Base-by-base conservation (phyloP, 2,329 filamentous ascomycete genomes). In the Exophiala lecanii-corni region DNA sequence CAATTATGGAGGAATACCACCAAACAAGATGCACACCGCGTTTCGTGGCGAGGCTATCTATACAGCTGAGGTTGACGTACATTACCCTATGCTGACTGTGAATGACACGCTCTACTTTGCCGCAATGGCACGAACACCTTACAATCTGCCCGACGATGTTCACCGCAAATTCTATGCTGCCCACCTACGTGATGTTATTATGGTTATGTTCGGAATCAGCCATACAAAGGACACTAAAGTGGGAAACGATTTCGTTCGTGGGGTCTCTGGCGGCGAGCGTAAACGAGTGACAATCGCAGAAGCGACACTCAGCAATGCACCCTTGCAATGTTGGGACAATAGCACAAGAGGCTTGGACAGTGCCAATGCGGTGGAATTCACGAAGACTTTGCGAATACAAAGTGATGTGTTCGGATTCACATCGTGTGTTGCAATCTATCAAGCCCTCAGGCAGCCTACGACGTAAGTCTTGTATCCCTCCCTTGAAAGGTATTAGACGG, bases 141-240 rank as follows among this genome's bases (percentile, higher is more conserved):
- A 18, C 3, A 19, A 10, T 21, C 26, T 36, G 10, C 28, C 86
- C 0, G 78, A 75, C 3, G 86, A 86, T 16, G 74, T 91, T 54
- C 80, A 76, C 20, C 84, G 84, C 60, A 62, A 67, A 5, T 79
- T 84, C 10, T 91, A 89, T 69, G 89, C 88, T 68, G 73, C 83
- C 37, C 79, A 81, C 54, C 79, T 94, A 44, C 69, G 89, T 46
- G 75, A 79, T n/a, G 78, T 82, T 57, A 72, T 95, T 47, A 71
- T 94, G 42, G 86, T 85, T 57, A 91, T 94, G 84, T 94, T 95
- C 72, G 91, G 91, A 59, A 94, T 95, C 39, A 84, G 89, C 61
- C 88, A 94, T 63, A 94, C 88, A 0, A 75, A 79, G 37, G 70
- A 80, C 17, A 86, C 82, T 4, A 82, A 80, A 55, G 79, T 86